Base-by-base conservation (phyloP, 2,329 filamentous ascomycete genomes). In the Aspergillus vadensis region DNA sequence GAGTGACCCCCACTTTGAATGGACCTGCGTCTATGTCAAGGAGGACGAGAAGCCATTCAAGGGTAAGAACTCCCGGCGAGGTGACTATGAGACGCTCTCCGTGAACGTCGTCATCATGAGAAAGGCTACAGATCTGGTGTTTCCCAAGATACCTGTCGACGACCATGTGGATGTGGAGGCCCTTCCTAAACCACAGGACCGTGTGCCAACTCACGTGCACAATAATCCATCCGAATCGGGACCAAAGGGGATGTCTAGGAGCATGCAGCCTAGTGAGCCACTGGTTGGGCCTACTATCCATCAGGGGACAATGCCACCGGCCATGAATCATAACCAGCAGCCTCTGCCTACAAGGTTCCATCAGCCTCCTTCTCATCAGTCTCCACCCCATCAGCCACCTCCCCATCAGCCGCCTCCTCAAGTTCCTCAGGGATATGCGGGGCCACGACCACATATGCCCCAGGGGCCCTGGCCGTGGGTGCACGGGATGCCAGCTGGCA, bases 1-100 rank as follows among this genome's bases (percentile, higher is more conserved):
- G 5, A 62, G 59, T 15, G 70, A 77, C 32, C 65, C 67, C 15
- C 65, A 66, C 4, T 75, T 73, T 15, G 69, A 75, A 60, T 79
- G 76, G 74, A 72, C 63, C n/a, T 76, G 69, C 51, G 74, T 71
- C n/a, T 77, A 76, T 62, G 68, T 74, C 23, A 72, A 74, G 50
- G 71, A 71, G 54, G 67, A 71, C 6, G 63, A 70, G 25, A 66
- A 69, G 48, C 56, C 67, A 0, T 64, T 67, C 47, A 71, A 70
- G 57, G 65, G 72, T 23, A 71, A 71, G 57, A 67, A 69, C 43
- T 59, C 65, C 57, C 65, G 65, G 32, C 67, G 63, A 1, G 62
- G 67, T n/a, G 69, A 72, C 50, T 71, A 72, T 15, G 71, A 75
- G 25, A 74, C 70, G 12, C 59, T 68, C 27, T 72, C 69, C 4